phyloP scores from a whole-genome alignment of 2,329 filamentous ascomycete genomes.

The Fusarium neocosmosporiellum region DNA sequence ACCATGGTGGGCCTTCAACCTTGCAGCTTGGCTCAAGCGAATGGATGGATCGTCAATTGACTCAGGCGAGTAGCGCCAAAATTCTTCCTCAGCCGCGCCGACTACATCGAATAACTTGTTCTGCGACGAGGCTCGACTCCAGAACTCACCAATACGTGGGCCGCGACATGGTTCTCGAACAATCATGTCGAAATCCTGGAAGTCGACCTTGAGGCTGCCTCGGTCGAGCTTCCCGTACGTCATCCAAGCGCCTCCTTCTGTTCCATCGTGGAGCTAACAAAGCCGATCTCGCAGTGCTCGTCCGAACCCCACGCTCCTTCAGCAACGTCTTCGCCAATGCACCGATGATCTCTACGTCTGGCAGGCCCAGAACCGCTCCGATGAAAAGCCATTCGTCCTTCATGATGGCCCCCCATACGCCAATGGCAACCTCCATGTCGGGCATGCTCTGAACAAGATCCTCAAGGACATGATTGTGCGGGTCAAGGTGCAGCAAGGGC shows the following conservation, averaged over 20 bases:
- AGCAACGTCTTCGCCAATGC: conserved; percentile 77
- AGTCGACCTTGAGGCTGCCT: conserved; percentile 79
- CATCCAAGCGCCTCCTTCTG: background rate
- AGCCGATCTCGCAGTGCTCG: conserved; percentile 57
- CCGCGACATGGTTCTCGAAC: conserved; percentile 43
- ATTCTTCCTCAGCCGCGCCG: conserved; percentile 36
- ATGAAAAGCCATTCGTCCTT: conserved; percentile 76
- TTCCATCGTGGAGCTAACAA: conserved; percentile 29
- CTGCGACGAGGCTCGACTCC: conserved; percentile 9
- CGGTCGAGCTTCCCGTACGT: conserved; percentile 78
- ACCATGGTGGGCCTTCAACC: conserved; percentile 33
- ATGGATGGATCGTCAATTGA: conserved; percentile 23
- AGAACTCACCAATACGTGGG: conserved; percentile 1
- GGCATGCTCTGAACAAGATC: conserved; percentile 96
- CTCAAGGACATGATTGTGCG: conserved; percentile 94
- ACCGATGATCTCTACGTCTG: conserved; percentile 91
- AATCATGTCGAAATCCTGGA: conserved; percentile 71
- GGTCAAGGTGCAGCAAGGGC: conserved; percentile 79
- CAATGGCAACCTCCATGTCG: conserved; percentile 90
- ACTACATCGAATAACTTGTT: conserved; percentile 3
- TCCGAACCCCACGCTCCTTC: conserved; percentile 60
- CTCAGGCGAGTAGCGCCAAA: conserved; percentile 29
- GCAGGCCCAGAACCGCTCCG: conserved; percentile 73
- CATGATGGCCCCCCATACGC: conserved; percentile 98
- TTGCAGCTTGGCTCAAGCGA: conserved; percentile 37